Percentiles rank a stretch among this genome's conserved stretches.
phyloP scores from a whole-genome alignment of 148 eudicot species.

The Selenicereus undatus region DNA sequence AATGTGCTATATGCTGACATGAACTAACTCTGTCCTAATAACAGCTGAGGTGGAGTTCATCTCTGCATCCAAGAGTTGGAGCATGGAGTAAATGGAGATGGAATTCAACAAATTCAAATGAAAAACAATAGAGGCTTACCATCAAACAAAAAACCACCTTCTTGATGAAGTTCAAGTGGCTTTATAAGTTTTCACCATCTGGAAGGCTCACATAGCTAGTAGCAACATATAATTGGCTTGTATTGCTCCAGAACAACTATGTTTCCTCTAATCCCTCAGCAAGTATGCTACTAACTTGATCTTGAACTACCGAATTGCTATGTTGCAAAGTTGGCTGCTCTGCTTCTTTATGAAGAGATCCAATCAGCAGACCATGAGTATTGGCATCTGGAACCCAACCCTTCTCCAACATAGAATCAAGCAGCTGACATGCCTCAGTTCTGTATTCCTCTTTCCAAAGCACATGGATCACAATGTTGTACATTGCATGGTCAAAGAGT shows the following conservation, averaged over 20 bases:
- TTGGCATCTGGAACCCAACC: slow-evolving; percentile 33
- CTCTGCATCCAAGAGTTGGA: too few species aligned
- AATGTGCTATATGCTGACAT: too few species aligned
- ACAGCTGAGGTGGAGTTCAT: too few species aligned
- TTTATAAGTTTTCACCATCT: background rate
- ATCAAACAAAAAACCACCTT: background rate
- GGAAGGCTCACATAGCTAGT: background rate
- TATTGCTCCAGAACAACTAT: background rate
- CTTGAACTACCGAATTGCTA: slow-evolving; percentile 11
- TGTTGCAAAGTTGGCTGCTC: slow-evolving; percentile 2
- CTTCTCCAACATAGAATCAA: slow-evolving; percentile 30
- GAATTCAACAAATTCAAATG: background rate
- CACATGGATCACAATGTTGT: slow-evolving; percentile 23
- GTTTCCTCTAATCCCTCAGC: slow-evolving; percentile 26
- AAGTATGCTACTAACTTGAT: slow-evolving; percentile 31
- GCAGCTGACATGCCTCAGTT: slow-evolving; percentile 25
- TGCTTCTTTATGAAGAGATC: slow-evolving; percentile 7
- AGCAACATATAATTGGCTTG: background rate
- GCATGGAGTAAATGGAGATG: background rate
- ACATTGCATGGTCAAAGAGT: slow-evolving; percentile 13
- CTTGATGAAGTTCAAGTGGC: too few species aligned
- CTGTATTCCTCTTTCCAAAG: slow-evolving; percentile 26
- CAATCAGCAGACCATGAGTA: slow-evolving; percentile 22
- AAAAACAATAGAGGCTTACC: background rate
- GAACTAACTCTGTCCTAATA: too few species aligned